A percentile compares a stretch with the other conserved stretches of the same genome.
Evolutionary conservation across 116 monocot genomes (phyloP).

Genomic region (Papilionanthe hybrid): DNA sequence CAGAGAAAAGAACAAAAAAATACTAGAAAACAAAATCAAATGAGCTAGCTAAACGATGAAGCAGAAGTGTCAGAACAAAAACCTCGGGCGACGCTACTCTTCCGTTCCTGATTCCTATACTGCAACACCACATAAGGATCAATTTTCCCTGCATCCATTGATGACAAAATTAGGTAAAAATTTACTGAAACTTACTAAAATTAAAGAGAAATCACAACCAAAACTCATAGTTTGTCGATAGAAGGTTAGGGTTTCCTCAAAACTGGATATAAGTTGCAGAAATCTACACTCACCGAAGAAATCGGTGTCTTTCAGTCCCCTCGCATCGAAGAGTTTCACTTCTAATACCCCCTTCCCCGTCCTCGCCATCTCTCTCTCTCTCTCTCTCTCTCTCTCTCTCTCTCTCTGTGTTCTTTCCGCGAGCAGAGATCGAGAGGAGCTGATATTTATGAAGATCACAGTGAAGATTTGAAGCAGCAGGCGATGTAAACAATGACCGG

Average conservation of each 20-base stretch:
- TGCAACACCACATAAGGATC: slow-evolving; percentile 52
- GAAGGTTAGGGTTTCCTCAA: background rate
- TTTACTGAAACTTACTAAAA: background rate
- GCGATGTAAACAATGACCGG: background rate
- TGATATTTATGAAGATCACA: background rate
- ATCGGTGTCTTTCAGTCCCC: slow-evolving; percentile 39
- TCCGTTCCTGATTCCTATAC: slow-evolving; percentile 50
- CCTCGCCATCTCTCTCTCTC: slow-evolving; percentile 5
- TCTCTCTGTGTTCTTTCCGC: background rate
- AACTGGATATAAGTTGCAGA: background rate
- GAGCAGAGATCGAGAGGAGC: no score
- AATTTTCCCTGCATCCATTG: slow-evolving; percentile 29
- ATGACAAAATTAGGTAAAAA: background rate
- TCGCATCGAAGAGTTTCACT: slow-evolving; percentile 47
- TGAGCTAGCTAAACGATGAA: background rate
- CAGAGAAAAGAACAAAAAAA: background rate
- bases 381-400: slow-evolving; percentile 18
- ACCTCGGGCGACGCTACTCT: slow-evolving; percentile 48
- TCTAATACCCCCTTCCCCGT: slow-evolving; percentile 47
- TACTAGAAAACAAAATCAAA: background rate
- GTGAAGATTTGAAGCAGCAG: background rate
- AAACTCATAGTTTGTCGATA: background rate
- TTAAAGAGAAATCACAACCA: background rate
- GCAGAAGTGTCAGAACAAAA: background rate
- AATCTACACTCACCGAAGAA: slow-evolving; percentile 23